Evolutionary conservation across 129 eudicot genomes (phyloP).

Genomic region (Flaveria robusta): DNA sequence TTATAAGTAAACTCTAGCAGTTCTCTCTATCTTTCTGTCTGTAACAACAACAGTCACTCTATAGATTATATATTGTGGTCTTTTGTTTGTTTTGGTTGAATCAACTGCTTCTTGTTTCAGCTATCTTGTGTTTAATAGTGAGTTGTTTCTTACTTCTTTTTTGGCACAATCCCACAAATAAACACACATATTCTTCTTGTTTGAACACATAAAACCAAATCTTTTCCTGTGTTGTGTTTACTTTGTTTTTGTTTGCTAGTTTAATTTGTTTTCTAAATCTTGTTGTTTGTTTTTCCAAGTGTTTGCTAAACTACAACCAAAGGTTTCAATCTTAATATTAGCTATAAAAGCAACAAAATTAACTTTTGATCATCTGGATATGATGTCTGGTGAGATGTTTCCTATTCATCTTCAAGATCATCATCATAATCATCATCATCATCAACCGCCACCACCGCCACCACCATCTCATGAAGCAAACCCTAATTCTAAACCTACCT

Average conservation of each 20-base stretch:
- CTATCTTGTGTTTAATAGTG: constrained; percentile 28
- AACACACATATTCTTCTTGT: constrained; percentile 27
- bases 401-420: constrained; percentile 53
- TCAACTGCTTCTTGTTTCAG: constrained; percentile 36
- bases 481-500: constrained; percentile 65
- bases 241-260: constrained; percentile 49
- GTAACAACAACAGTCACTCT: constrained; percentile 34
- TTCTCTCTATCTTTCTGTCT: constrained; percentile 47
- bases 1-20: constrained; percentile 38
- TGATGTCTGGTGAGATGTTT: constrained; percentile 75
- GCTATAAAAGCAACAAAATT: constrained; percentile 25
- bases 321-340: constrained; percentile 34
- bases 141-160: constrained; percentile 44
- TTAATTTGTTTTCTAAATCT: constrained; percentile 35
- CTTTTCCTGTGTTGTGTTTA: constrained; percentile 47
- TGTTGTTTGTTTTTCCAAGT: constrained; percentile 34
- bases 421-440: constrained; percentile 13
- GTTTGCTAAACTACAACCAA: constrained; percentile 38
- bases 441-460: neutral
- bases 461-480: constrained; percentile 42
- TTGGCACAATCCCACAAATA: constrained; percentile 46
- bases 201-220: constrained; percentile 56
- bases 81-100: constrained; percentile 47
- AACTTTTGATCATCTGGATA: constrained; percentile 26
- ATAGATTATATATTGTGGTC: constrained; percentile 36